phyloP scores from a whole-genome alignment of 495 filamentous ascomycete genomes.

The Aspergillus baeticus region DNA sequence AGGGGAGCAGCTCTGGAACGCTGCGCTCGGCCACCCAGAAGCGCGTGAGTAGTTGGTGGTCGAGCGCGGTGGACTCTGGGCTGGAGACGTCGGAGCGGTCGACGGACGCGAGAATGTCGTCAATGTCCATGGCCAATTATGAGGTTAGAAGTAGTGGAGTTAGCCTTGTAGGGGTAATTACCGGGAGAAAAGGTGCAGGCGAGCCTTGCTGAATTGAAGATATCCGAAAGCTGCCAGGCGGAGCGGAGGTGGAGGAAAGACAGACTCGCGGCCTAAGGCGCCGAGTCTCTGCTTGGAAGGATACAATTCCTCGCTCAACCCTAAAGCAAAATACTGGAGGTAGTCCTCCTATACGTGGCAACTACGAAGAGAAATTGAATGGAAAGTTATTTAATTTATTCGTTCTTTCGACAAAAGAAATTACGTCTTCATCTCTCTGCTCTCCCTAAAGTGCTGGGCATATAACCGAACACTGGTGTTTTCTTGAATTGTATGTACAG shows the following conservation, averaged over 20 bases:
- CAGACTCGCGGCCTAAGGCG: slow-evolving; percentile 13
- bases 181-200: slow-evolving; percentile 7
- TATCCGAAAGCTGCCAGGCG: slow-evolving; percentile 13
- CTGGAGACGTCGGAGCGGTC: slow-evolving; percentile 58
- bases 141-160: background rate
- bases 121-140: slow-evolving; percentile 68
- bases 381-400: slow-evolving; percentile 5
- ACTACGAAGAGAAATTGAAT: background rate
- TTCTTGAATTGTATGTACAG: slow-evolving; percentile 43
- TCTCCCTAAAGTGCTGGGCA: slow-evolving; percentile 27
- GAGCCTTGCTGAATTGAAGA: no score
- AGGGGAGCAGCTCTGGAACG: slow-evolving; percentile 78
- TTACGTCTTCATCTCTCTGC: slow-evolving; percentile 29
- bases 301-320: background rate
- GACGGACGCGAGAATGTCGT: slow-evolving; percentile 83
- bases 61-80: slow-evolving; percentile 58
- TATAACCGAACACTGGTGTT: slow-evolving; percentile 21
- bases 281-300: background rate
- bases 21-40: slow-evolving; percentile 90
- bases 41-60: slow-evolving; percentile 86
- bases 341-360: background rate
- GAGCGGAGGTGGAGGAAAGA: slow-evolving; percentile 22
- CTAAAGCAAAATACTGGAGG: background rate
- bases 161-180: no score
- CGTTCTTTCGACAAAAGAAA: slow-evolving; percentile 32